A percentile compares a stretch with the other conserved stretches of the same genome.
Conservation (phyloP, 345 rosid species). For the Erucastrum elatum region DNA sequence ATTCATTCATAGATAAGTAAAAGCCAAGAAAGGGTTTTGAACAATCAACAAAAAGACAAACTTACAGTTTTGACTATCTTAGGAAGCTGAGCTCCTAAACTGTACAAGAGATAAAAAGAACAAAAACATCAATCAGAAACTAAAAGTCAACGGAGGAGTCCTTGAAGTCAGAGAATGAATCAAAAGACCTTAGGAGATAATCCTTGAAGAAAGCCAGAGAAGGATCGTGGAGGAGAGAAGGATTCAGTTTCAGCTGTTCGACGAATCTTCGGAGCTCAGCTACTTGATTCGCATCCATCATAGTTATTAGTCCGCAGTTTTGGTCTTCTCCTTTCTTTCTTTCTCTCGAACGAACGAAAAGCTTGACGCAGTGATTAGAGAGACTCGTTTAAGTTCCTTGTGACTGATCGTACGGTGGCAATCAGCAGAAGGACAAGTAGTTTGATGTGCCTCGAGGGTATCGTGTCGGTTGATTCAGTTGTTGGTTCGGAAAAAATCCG, state of each 20-base stretch:
- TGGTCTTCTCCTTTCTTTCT: not conserved
- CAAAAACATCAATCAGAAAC: slow-evolving; percentile 17
- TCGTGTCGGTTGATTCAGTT: not conserved
- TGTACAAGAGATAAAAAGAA: slow-evolving; percentile 33
- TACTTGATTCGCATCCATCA: slow-evolving; percentile 51
- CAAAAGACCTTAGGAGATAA: slow-evolving; percentile 58
- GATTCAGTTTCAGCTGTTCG: slow-evolving; percentile 56
- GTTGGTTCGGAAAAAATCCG: not conserved
- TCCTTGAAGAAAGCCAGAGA: slow-evolving; percentile 67
- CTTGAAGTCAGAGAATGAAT: not conserved
- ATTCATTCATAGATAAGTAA: not conserved
- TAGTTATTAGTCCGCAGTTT: not conserved
- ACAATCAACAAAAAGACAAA: not conserved
- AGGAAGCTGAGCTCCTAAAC: slow-evolving; percentile 77
- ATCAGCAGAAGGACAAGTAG: not conserved
- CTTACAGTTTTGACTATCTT: slow-evolving; percentile 51
- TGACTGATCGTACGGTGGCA: not conserved
- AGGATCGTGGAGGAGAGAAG: slow-evolving; percentile 63
- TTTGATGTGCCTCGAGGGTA: not conserved
- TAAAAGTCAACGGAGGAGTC: not conserved
- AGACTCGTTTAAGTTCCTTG: not conserved
- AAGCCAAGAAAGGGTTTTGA: not conserved
- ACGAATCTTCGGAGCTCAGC: slow-evolving; percentile 53
- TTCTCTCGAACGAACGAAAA: slow-evolving; percentile 1
- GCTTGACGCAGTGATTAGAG: not conserved